Conservation (phyloP, 768 basidiomycete genomes). For the Crassisporium funariophilum region DNA sequence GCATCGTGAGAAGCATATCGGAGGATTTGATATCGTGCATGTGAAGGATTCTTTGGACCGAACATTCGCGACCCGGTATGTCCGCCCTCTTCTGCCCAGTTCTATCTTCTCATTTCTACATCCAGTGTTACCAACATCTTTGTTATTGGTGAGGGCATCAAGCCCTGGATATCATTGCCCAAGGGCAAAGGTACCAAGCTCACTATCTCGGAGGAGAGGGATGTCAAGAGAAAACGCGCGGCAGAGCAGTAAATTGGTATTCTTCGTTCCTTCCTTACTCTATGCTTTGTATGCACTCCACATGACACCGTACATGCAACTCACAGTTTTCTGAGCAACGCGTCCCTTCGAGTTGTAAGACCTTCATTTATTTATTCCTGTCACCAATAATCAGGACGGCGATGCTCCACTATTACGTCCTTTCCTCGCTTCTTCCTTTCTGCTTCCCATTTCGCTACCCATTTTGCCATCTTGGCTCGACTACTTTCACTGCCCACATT, state of each 20-base stretch:
- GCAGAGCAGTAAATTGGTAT: conserved; percentile 57
- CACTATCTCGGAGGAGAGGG: conserved; percentile 95
- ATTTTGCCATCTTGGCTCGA: conserved; percentile 83
- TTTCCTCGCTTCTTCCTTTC: conserved; percentile 65
- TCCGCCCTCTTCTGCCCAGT: conserved; percentile 11
- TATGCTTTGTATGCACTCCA: conserved; percentile 44
- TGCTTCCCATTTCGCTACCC: conserved; percentile 88
- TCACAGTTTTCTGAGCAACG: conserved; percentile 17
- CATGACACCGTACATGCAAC: conserved; percentile 35
- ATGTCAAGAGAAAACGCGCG: conserved; percentile 83
- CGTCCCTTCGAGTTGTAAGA: conserved; percentile 3
- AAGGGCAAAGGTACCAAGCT: conserved; percentile 98
- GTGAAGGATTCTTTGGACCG: conserved; percentile 94
- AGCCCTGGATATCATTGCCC: conserved; percentile 96
- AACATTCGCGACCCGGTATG: conserved; percentile 96
- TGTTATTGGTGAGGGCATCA: conserved; percentile 93
- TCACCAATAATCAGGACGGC: conserved; percentile 54
- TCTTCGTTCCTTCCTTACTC: conserved; percentile 27
- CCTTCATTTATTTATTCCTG: neutral
- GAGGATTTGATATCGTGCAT: conserved; percentile 98
- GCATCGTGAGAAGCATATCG: conserved; percentile 95
- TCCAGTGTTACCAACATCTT: conserved; percentile 94
- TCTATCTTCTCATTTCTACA: conserved; percentile 4
- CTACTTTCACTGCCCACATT: conserved; percentile 77
- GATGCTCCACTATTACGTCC: conserved; percentile 38